These are phyloP conservation scores for Coemansia sp. DNA, from an alignment of 192 early-diverging fungal genomes.

Conservation along the genomic window DNA sequence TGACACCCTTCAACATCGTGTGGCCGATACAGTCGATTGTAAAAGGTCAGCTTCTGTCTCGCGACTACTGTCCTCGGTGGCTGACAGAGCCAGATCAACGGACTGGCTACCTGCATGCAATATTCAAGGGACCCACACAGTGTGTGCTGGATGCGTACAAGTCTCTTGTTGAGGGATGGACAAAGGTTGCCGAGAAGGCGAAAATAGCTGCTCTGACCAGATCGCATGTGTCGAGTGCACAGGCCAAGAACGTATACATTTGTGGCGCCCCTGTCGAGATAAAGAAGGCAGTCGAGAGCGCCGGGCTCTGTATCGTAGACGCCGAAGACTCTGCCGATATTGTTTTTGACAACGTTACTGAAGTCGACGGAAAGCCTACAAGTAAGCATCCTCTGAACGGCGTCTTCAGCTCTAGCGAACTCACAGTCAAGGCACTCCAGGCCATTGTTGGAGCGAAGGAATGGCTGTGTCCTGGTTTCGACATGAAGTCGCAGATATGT, in stretches of 20 bases:
- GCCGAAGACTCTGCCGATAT: constrained; percentile 30
- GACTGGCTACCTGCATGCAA: constrained; percentile 58
- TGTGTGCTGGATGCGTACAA: constrained; percentile 34
- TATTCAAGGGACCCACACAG: constrained; percentile 41
- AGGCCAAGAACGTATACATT: constrained; percentile 28
- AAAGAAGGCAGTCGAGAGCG: constrained; percentile 11
- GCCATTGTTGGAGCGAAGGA: constrained; percentile 30
- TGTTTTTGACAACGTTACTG: constrained; percentile 29
- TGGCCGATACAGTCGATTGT: constrained; percentile 61
- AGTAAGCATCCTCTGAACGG: constrained; percentile 41
- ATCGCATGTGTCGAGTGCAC: constrained; percentile 5
- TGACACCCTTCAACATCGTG: constrained; percentile 63
- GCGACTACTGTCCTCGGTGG: constrained; percentile 62
- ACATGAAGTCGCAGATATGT: constrained; percentile 35
- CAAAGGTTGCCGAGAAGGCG: constrained; percentile 19
- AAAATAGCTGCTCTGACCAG: constrained; percentile 8
- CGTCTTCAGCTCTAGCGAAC: constrained; percentile 24
- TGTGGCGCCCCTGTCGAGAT: constrained; percentile 8
- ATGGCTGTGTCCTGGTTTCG: constrained; percentile 42
- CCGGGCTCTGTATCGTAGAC: constrained; percentile 17
- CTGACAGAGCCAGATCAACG: constrained; percentile 52
- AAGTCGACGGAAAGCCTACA: constrained; percentile 10
- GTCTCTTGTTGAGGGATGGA: constrained; percentile 20
- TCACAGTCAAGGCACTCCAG: constrained; percentile 36
- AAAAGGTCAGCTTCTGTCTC: constrained; percentile 54